Percentiles rank a stretch among this genome's conserved stretches.
phyloP scores from a whole-genome alignment of 495 filamentous ascomycete genomes.

The Penicillium desertorum region DNA sequence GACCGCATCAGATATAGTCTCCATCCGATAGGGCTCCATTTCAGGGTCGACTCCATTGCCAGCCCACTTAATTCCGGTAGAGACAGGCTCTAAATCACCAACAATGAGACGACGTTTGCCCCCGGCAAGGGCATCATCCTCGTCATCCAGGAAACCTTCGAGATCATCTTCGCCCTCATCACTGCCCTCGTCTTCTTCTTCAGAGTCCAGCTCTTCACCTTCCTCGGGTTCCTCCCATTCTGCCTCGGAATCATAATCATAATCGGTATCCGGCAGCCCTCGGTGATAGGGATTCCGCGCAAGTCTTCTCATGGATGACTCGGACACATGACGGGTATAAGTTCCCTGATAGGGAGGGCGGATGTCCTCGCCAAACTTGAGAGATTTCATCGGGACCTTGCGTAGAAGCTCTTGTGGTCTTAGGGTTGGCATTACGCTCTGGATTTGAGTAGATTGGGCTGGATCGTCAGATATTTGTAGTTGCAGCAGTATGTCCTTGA shows the following conservation, averaged over 20 bases:
- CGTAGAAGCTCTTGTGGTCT: constrained; percentile 56
- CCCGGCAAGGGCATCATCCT: constrained; percentile 43
- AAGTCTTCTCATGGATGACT: constrained; percentile 52
- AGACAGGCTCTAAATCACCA: constrained; percentile 71
- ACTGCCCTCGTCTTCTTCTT: constrained; percentile 70
- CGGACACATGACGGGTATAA: constrained; percentile 57
- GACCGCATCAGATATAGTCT: constrained; percentile 61
- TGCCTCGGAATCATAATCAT: constrained; percentile 95
- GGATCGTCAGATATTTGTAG: constrained; percentile 42
- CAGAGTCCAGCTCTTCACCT: constrained; percentile 72
- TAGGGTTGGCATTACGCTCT: constrained; percentile 17
- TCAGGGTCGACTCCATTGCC: constrained; percentile 50
- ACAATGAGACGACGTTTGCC: constrained; percentile 52
- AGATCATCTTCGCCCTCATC: constrained; percentile 56
- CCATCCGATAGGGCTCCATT: constrained; percentile 61
- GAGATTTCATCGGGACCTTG: constrained; percentile 67
- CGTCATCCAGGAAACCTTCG: constrained; percentile 56
- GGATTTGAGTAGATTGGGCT: constrained; percentile 2
- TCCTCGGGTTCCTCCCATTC: constrained; percentile 89
- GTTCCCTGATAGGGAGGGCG: constrained; percentile 90
- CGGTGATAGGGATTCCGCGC: constrained; percentile 69
- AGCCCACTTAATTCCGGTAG: constrained; percentile 81
- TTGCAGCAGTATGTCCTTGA: constrained; percentile 65
- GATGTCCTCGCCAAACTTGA: constrained; percentile 84
- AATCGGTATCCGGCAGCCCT: constrained; percentile 67